Evolutionary conservation across 1,139 yeast species (phyloP), one percentile per base, ranked within the genome.

Genomic region (Meyerozyma sp.): DNA sequence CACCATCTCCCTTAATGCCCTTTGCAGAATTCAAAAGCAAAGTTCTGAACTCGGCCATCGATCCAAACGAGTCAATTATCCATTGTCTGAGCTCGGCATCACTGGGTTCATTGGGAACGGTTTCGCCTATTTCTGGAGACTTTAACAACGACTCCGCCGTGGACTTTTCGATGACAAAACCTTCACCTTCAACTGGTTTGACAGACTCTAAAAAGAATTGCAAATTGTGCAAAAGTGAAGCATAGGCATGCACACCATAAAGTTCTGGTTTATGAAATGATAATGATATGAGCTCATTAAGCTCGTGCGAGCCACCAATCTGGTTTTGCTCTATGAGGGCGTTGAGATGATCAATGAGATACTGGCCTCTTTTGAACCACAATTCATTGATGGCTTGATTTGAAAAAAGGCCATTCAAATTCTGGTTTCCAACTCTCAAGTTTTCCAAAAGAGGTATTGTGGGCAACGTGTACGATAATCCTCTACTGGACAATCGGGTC

Each of bases 1-100:
- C 73, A 2, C 94, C 94, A 58, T 85, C 89, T 42, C 94, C 93
- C 48, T 81, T 79, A 46, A 83, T 79, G 11, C 82, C 77, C 41
- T 66, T 61, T 14, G 84, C 84, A 1, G 90, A 79, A 51, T 81
- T 76, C 46, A 84, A 57, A 40, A 85, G 61, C 44, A 84, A 66
- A 4, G 84, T 78, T 55, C 82, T 75, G 59, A 85, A 84, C 61
- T 85, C 91, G 14, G 68, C 68, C 6, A 83, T 51, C 0, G 91
- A 84, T 1, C 91, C 91, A 62, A 85, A 85, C 3, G 85, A 75
- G 32, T 68, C 65, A 13, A 59, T 60, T 28, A 84, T 63, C 75
- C 77, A 78, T 44, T 63, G 65, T 36, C 60, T 60, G 42, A 79
- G 62, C 5, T 54, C 58, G 39, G 56, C 65, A 44, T 69, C 68